Base-by-base conservation (phyloP, 306 rosid species). In the cucumber (Cucumis sativus) region DNA sequence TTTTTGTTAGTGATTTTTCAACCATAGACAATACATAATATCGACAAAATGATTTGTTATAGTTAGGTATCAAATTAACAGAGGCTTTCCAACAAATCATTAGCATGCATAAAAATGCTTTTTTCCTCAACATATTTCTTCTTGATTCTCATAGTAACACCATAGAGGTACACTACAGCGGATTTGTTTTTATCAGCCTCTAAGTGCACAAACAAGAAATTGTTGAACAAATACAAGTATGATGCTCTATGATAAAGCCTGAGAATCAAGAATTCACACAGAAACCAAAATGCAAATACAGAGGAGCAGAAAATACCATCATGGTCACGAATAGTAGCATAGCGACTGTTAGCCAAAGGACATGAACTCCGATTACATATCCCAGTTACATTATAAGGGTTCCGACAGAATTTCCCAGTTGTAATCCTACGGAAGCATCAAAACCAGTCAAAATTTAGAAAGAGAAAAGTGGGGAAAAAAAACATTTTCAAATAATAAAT, bases 271-370 rank as follows among this genome's bases (percentile, higher is more conserved):
- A 56, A 45, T 59, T 12, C n/a, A 11, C 7, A 40, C 28, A 14
- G 20, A 60, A 33, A 78, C 43, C 77, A 21, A 51, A 55, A n/a
- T 21, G 16, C 35, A 43, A 49, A 13, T 14, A 72, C 17, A 16
- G 40, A n/a, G 65, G 40, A 72, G 40, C 65, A 11, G 76, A 16
- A 49, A 51, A 52, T 89, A 89, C 97, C 98, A n/a, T 90, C 89
- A 17, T 89, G 88, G 4, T 92, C 97, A 28, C 97, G 87, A 82
- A 95, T 95, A 72, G 98, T 95, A 63, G 97, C 92, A 72, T 92
- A 95, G 65, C 98, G 97, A 90, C 97, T 92, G 79, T 92, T 92
- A 79, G 97, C 97, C 39, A 92, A 82, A 63, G 97, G 97, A 66
- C 96, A 92, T 5, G 97, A 95, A 80, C 98, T 95, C 63, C 97